Conservation (phyloP, 305 asterid genomes). For the Plantago coronopus region DNA sequence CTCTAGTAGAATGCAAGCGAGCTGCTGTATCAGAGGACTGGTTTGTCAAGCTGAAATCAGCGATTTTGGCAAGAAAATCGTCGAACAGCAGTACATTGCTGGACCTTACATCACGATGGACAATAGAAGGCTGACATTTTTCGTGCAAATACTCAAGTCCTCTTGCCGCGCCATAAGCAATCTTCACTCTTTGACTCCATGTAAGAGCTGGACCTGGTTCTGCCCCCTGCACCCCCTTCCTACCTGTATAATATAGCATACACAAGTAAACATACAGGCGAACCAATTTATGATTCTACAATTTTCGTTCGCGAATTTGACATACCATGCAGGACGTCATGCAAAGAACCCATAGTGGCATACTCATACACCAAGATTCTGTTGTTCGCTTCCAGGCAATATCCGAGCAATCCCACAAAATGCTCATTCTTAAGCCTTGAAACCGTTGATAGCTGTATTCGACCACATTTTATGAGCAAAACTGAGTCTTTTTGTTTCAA, state of each 20-base stretch:
- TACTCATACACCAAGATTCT: slow-evolving; percentile 62
- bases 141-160: slow-evolving; percentile 72
- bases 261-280: too few species aligned
- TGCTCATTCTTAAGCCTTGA: slow-evolving; percentile 75
- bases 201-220: slow-evolving; percentile 71
- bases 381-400: slow-evolving; percentile 61
- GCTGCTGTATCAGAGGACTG: slow-evolving; percentile 91
- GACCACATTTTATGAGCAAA: background rate
- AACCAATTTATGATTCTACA: background rate
- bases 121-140: slow-evolving; percentile 61
- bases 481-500: background rate
- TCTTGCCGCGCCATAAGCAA: slow-evolving; percentile 70
- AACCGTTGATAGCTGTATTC: slow-evolving; percentile 54
- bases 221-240: slow-evolving; percentile 57
- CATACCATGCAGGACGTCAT: slow-evolving; percentile 75
- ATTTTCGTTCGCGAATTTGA: background rate
- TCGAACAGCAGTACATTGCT: slow-evolving; percentile 82
- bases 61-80: slow-evolving; percentile 67
- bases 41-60: slow-evolving; percentile 77
- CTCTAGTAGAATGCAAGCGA: slow-evolving; percentile 85
- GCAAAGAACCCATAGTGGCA: slow-evolving; percentile 75
- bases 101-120: slow-evolving; percentile 82
- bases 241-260: slow-evolving; percentile 24
- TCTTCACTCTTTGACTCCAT: slow-evolving; percentile 70
- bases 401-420: slow-evolving; percentile 59